These are phyloP conservation scores for Carallia brachiata DNA, from an alignment of 345 rosid species.

Conservation along the genomic window DNA sequence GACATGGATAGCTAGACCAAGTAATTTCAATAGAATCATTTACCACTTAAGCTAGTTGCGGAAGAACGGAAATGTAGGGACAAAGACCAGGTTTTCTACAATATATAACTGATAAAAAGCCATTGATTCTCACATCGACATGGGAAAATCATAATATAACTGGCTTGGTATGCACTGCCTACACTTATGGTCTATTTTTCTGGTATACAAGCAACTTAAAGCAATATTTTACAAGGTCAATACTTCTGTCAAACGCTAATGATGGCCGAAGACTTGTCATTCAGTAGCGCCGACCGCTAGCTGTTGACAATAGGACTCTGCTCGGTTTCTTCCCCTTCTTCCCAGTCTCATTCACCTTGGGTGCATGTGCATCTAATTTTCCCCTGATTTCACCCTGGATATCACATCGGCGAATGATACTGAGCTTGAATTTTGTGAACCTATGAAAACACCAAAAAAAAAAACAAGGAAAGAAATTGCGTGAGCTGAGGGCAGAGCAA, in stretches of 20 bases:
- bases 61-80: too few species aligned
- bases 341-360: constrained; percentile 49
- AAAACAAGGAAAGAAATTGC: neutral
- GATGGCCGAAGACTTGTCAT: neutral
- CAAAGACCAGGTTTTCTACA: too few species aligned
- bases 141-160: too few species aligned
- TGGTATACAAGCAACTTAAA: too few species aligned
- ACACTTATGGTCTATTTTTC: too few species aligned
- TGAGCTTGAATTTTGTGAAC: constrained; percentile 43
- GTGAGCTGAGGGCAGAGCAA: neutral
- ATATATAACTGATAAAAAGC: too few species aligned
- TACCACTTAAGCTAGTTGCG: too few species aligned
- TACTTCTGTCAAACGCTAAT: neutral
- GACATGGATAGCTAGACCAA: too few species aligned
- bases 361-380: constrained; percentile 21
- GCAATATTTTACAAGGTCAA: neutral
- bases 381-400: constrained; percentile 42
- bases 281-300: constrained; percentile 79
- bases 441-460: constrained; percentile 29
- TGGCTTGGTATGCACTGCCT: too few species aligned
- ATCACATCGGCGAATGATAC: constrained; percentile 79
- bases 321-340: constrained; percentile 75
- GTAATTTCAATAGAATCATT: too few species aligned
- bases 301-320: constrained; percentile 77
- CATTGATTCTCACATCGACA: too few species aligned